Evolutionary conservation across 2,329 filamentous ascomycete species (phyloP).

Genomic region (Penicillium expansum): DNA sequence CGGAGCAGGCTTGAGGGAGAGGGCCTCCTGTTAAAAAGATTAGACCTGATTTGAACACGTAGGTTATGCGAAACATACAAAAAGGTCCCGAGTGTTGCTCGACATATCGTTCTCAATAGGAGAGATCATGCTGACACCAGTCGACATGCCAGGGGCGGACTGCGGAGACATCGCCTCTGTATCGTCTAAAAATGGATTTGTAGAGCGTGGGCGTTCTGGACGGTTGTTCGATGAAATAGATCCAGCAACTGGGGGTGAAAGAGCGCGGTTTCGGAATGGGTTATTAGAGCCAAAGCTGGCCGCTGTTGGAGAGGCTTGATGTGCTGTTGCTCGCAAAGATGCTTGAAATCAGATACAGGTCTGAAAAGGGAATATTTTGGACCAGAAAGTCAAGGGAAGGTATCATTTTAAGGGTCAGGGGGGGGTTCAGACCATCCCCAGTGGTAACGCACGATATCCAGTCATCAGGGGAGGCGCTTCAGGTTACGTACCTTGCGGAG

Average conservation of each 20-base stretch:
- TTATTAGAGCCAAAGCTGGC: conserved; percentile 48
- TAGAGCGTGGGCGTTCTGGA: conserved; percentile 53
- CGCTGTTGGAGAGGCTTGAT: conserved; percentile 34
- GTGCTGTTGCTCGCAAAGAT: conserved; percentile 19
- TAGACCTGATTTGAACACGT: conserved; percentile 2
- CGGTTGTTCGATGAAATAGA: conserved; percentile 29
- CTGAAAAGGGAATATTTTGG: not conserved
- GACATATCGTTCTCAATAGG: conserved; percentile 41
- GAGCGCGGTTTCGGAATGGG: conserved; percentile 49
- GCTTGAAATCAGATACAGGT: conserved; percentile 4
- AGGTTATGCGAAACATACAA: conserved; percentile 50
- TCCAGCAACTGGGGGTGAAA: conserved; percentile 36
- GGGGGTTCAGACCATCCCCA: not conserved
- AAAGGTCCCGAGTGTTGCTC: conserved; percentile 56
- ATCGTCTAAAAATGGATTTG: conserved; percentile 62
- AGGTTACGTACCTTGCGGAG: conserved; percentile 35
- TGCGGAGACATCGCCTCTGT: conserved; percentile 39
- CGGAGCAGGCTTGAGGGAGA: conserved; percentile 34
- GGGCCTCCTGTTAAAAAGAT: conserved; percentile 35
- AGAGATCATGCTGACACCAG: conserved; percentile 29
- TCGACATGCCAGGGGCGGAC: conserved; percentile 31
- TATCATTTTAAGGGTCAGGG: conserved; percentile 9
- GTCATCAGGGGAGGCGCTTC: conserved; percentile 13
- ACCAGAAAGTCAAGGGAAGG: not conserved
- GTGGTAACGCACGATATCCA: not conserved